Base-by-base conservation (phyloP, 306 rosid genomes). In the Citrullus colocynthis region DNA sequence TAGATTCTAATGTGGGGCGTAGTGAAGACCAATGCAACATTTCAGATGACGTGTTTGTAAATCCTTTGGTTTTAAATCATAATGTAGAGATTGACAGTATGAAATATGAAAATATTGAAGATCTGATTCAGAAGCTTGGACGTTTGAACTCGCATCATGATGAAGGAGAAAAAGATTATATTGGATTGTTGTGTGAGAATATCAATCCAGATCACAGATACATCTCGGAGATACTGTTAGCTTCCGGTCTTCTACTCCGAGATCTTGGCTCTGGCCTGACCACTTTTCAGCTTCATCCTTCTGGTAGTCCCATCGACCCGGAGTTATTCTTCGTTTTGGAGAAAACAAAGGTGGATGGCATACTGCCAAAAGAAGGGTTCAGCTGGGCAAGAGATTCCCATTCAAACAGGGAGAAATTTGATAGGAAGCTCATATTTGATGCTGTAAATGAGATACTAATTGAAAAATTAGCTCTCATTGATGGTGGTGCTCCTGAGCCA, bases 301-400 rank as follows among this genome's bases (percentile, higher is more conserved):
- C 95, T 0, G 91, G 93, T 55, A 84, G 91, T 71, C 95, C 94
- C 77, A 94, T 94, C 32, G 91, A 90, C 84, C 98, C 97, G 0
- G 98, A 89, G 87, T 62, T 94, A 45, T 94, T 94, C 88, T 87
- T 78, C 13, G 96, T 90, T 79, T 85, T 94, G 90, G 98, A 94
- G 81, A 92, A 94, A 76, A 94, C 97, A 45, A 90, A 89, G 86
- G 96, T 89, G 51, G 86, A 96, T 78, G 86, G 89, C 70, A 75
- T 86, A 80, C 83, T 78, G 63, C 60, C 85, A 7, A 89, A 88
- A 81, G 97, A 88, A 81, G 90, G 87, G 78, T 62, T 59, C 80
- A 51, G 51, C 81, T 76, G 81, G 0, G 88, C 63, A 78, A 32
- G 86, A 83, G 85, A 83, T 77, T 71, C 52, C 81, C 5, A 17